Conservation (phyloP, 306 rosid species). For the Dalbergia oliveri region DNA sequence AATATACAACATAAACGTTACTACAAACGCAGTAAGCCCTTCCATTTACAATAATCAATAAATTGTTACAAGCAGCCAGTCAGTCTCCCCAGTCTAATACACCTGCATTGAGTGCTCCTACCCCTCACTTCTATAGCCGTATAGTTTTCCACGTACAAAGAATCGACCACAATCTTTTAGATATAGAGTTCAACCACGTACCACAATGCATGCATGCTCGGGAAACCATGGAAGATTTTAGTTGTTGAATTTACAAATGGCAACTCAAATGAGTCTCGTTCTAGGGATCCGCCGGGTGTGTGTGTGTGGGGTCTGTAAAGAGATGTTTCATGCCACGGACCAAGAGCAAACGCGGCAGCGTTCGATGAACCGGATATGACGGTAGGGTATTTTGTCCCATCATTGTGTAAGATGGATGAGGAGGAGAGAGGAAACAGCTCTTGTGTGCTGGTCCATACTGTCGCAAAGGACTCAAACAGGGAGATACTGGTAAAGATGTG, state of each 20-base stretch:
- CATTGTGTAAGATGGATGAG: slow-evolving; percentile 67
- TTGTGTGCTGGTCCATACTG: slow-evolving; percentile 64
- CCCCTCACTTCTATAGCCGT: slow-evolving; percentile 29
- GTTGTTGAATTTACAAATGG: slow-evolving; percentile 57
- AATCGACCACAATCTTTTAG: slow-evolving; percentile 33
- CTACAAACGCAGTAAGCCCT: slow-evolving; percentile 49
- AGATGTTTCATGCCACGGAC: slow-evolving; percentile 66
- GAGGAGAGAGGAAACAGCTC: slow-evolving; percentile 82
- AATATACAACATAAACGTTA: slow-evolving; percentile 51
- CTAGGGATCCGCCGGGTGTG: slow-evolving; percentile 83
- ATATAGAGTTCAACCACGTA: slow-evolving; percentile 39
- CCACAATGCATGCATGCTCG: slow-evolving; percentile 49
- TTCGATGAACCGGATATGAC: slow-evolving; percentile 64
- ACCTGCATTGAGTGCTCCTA: slow-evolving; percentile 23
- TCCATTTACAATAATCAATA: slow-evolving; percentile 54
- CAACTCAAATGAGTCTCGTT: slow-evolving; percentile 66
- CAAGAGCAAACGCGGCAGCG: slow-evolving; percentile 56
- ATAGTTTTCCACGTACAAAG: neutral
- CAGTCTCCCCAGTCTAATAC: slow-evolving; percentile 37
- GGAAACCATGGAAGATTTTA: slow-evolving; percentile 45
- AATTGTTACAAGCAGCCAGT: slow-evolving; percentile 51
- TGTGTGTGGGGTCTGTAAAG: slow-evolving; percentile 63
- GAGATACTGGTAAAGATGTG: slow-evolving; percentile 90
- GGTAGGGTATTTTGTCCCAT: slow-evolving; percentile 64
- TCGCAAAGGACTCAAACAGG: slow-evolving; percentile 91